Conservation (phyloP, 805 yeast genomes). For the Tetrapisispora iriomotensis region DNA sequence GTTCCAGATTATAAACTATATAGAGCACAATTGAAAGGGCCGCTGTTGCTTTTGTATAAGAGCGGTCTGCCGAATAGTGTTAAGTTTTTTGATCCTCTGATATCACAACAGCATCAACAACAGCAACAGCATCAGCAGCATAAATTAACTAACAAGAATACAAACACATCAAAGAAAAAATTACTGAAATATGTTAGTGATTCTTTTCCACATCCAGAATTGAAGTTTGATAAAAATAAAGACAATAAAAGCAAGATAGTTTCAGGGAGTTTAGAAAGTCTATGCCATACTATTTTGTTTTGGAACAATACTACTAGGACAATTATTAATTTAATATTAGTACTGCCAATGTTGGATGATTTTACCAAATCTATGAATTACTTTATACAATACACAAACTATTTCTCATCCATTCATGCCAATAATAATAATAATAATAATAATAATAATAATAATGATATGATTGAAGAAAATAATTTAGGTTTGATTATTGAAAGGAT, state of each 20-base stretch:
- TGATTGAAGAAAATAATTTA: slow-evolving; percentile 24
- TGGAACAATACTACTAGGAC: slow-evolving; percentile 5
- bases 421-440: slow-evolving; percentile 28
- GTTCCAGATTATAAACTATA: slow-evolving; percentile 35
- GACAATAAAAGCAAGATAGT: slow-evolving; percentile 37
- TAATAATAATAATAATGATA: slow-evolving; percentile 13
- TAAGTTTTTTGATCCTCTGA: slow-evolving; percentile 31
- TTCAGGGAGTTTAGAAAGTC: slow-evolving; percentile 57
- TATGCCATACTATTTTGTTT: slow-evolving; percentile 66
- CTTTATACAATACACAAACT: slow-evolving; percentile 35
- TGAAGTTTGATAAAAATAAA: slow-evolving; percentile 37
- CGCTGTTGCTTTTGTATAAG: slow-evolving; percentile 52
- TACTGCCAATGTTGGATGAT: slow-evolving; percentile 48
- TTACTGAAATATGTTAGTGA: neutral
- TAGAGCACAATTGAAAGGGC: slow-evolving; percentile 63
- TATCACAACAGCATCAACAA: neutral
- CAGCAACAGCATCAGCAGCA: neutral
- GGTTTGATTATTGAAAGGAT: slow-evolving; percentile 32
- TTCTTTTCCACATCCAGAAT: slow-evolving; percentile 51
- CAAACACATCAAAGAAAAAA: neutral
- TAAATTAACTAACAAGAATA: neutral
- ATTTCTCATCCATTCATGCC: slow-evolving; percentile 3
- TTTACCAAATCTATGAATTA: slow-evolving; percentile 35
- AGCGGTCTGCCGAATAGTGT: slow-evolving; percentile 39
- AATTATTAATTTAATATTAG: slow-evolving; percentile 33